phyloP scores from a whole-genome alignment of 305 asterid genomes.

The Solanum hybrid region DNA sequence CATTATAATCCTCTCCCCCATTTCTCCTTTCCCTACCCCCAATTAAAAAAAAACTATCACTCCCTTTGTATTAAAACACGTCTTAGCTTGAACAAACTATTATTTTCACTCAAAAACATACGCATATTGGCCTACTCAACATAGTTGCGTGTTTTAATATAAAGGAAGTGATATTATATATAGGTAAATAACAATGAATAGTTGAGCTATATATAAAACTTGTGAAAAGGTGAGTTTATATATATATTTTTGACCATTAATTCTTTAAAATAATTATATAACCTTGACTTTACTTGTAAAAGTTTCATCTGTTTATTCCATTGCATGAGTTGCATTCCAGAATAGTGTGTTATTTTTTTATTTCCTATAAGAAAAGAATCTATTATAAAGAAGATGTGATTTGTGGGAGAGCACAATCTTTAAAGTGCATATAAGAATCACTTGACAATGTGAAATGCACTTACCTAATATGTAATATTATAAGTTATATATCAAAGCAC shows the following conservation, averaged over 20 bases:
- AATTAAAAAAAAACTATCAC: not conserved
- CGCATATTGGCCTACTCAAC: not conserved
- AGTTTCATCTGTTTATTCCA: not conserved
- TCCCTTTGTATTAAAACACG: not conserved
- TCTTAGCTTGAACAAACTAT: not conserved
- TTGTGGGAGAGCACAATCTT: not conserved
- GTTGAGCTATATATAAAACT: not conserved
- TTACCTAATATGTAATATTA: not conserved
- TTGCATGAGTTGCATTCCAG: not conserved
- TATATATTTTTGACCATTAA: not conserved
- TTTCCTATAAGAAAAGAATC: not conserved
- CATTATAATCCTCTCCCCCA: not conserved
- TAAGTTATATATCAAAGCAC: not conserved
- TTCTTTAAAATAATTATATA: not conserved
- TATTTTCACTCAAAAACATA: not conserved
- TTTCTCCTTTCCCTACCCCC: not conserved
- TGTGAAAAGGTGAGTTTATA: not conserved
- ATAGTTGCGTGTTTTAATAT: not conserved
- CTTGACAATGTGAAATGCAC: not conserved
- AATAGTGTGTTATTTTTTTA: not conserved
- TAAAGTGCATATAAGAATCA: not conserved
- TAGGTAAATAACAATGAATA: not conserved
- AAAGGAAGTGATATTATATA: not conserved
- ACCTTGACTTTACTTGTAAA: not conserved
- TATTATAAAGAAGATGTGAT: not conserved